Percentiles rank a stretch among this genome's conserved stretches.
Evolutionary conservation across 2,329 filamentous ascomycete species (phyloP).

Genomic region (Fusarium neocosmosporiellum): DNA sequence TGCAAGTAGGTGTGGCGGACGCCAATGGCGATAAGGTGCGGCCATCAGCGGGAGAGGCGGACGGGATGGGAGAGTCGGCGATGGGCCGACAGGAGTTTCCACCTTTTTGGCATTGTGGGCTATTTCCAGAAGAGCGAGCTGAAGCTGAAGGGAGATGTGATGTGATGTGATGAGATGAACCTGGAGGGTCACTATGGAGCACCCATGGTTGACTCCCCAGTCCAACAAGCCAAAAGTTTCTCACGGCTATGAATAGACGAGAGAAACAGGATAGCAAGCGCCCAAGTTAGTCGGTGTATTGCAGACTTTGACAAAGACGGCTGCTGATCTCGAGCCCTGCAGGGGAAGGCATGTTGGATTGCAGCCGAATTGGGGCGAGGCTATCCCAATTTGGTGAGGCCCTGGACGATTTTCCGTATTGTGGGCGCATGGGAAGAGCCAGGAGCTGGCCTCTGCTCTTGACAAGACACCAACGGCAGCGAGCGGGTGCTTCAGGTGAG

Average conservation of each 20-base stretch:
- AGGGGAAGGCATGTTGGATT: constrained; percentile 33
- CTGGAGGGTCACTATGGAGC: neutral
- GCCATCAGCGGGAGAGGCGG: constrained; percentile 8
- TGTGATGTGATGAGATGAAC: constrained; percentile 19
- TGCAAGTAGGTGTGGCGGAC: constrained; percentile 23
- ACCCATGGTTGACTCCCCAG: constrained; percentile 1
- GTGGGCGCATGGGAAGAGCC: constrained; percentile 16
- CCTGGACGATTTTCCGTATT: constrained; percentile 28
- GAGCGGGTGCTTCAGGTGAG: constrained; percentile 42
- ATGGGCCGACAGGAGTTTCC: constrained; percentile 17
- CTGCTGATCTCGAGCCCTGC: constrained; percentile 16
- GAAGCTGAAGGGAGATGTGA: constrained; percentile 7
- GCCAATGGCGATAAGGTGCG: constrained; percentile 4
- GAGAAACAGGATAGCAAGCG: constrained; percentile 25
- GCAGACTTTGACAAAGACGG: constrained; percentile 20
- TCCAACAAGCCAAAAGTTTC: constrained; percentile 5
- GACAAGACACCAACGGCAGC: constrained; percentile 19
- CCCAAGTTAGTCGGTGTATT: constrained; percentile 1
- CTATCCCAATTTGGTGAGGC: constrained; percentile 36
- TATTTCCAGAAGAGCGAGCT: constrained; percentile 12
- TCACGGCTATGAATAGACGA: constrained; percentile 26
- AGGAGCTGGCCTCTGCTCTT: constrained; percentile 20
- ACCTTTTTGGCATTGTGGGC: constrained; percentile 7
- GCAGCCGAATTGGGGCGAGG: constrained; percentile 31
- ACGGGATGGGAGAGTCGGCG: constrained; percentile 8